phyloP scores from a whole-genome alignment of 2,329 filamentous ascomycete genomes.

The Diplocarpon mali region DNA sequence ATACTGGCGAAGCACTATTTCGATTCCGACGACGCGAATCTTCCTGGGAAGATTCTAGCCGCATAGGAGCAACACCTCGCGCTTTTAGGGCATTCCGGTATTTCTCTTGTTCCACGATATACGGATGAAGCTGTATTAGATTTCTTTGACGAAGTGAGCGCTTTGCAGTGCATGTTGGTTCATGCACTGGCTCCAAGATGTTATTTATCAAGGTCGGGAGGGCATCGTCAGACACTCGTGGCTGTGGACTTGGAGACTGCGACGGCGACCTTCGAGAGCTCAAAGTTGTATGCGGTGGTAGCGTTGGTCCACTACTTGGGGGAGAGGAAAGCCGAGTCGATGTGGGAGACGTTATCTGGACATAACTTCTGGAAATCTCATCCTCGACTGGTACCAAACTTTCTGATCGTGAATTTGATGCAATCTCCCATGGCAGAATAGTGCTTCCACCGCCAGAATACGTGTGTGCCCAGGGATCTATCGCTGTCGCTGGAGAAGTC shows the following conservation, averaged over 20 bases:
- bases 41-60: slow-evolving; percentile 19
- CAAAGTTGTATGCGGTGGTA: neutral
- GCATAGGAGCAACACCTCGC: slow-evolving; percentile 23
- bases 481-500: slow-evolving; percentile 8
- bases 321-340: slow-evolving; percentile 24
- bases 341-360: slow-evolving; percentile 28
- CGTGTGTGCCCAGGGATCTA: slow-evolving; percentile 7
- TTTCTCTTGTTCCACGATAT: slow-evolving; percentile 25
- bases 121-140: slow-evolving; percentile 27
- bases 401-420: neutral
- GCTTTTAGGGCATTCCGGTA: slow-evolving; percentile 24
- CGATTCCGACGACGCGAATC: slow-evolving; percentile 7
- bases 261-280: neutral
- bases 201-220: neutral
- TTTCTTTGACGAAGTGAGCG: slow-evolving; percentile 24
- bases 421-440: neutral
- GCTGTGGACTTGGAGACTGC: neutral
- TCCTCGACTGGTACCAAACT: slow-evolving; percentile 19
- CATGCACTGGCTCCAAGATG: neutral
- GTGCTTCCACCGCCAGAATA: slow-evolving; percentile 4
- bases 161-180: slow-evolving; percentile 4
- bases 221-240: neutral
- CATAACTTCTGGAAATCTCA: slow-evolving; percentile 31
- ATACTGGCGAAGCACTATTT: slow-evolving; percentile 7
- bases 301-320: slow-evolving; percentile 10